phyloP scores from a whole-genome alignment of 352 stramenopile genomes.

The Phytophthora melonis region DNA sequence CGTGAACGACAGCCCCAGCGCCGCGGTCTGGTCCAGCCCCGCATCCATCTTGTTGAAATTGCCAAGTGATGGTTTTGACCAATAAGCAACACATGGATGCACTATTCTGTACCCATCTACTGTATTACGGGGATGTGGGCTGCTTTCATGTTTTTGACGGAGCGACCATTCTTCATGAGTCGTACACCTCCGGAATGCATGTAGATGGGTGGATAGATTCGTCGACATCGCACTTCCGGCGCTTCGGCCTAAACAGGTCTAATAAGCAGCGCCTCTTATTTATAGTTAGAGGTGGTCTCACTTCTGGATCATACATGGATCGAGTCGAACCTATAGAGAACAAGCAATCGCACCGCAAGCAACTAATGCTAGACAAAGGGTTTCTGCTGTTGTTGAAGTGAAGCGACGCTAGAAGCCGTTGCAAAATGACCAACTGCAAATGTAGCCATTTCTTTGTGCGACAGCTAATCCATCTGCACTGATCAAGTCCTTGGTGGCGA shows the following conservation, averaged over 20 bases:
- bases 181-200: too few relatives aligned
- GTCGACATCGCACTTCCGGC: too few relatives aligned
- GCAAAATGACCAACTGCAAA: constrained; percentile 3
- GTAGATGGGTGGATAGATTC: too few relatives aligned
- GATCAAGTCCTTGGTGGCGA: constrained; percentile 27
- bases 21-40: constrained; percentile 31
- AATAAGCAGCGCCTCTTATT: too few relatives aligned
- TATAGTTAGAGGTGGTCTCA: too few relatives aligned
- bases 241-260: too few relatives aligned
- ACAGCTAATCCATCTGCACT: constrained; percentile 21
- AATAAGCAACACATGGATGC: constrained; percentile 15
- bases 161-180: too few relatives aligned
- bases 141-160: too few relatives aligned
- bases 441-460: constrained; percentile 31
- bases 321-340: too few relatives aligned
- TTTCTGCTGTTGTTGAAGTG: background rate
- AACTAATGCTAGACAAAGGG: background rate
- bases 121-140: too few relatives aligned
- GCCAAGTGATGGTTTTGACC: constrained; percentile 25
- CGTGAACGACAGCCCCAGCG: constrained; percentile 66
- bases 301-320: too few relatives aligned
- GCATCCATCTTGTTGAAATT: constrained; percentile 4
- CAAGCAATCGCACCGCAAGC: too few relatives aligned
- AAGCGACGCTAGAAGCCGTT: constrained; percentile 1
- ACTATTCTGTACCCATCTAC: constrained; percentile 17